phyloP scores from a whole-genome alignment of 768 basidiomycete genomes.

The Boletellus ananiceps region DNA sequence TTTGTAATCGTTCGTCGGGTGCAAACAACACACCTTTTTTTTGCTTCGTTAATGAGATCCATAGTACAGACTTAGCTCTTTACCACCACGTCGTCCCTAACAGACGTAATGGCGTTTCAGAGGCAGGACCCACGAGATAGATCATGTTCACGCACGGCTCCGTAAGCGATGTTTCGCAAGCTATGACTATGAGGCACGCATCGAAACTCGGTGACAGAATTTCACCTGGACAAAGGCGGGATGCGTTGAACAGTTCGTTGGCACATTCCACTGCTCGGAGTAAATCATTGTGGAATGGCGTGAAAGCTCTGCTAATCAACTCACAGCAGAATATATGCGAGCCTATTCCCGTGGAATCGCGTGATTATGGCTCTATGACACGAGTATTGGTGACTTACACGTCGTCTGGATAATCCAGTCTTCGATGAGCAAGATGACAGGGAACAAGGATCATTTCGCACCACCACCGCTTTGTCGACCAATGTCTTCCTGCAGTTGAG shows the following conservation, averaged over 20 bases:
- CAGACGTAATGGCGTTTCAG: background rate
- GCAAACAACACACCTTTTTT: conserved; percentile 71
- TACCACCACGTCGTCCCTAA: conserved; percentile 56
- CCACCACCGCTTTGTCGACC: conserved; percentile 80
- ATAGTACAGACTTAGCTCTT: conserved; percentile 9
- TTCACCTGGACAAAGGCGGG: conserved; percentile 74
- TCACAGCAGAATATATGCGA: conserved; percentile 85
- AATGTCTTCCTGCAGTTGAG: conserved; percentile 66
- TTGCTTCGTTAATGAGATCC: conserved; percentile 1
- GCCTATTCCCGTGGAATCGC: conserved; percentile 38
- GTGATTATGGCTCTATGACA: background rate
- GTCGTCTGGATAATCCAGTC: conserved; percentile 42
- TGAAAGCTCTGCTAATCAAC: conserved; percentile 1
- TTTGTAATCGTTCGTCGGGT: conserved; percentile 88
- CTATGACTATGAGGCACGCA: conserved; percentile 33
- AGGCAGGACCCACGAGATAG: background rate
- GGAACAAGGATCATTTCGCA: conserved; percentile 37
- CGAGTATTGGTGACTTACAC: conserved; percentile 34
- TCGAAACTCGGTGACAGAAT: background rate
- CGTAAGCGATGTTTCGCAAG: conserved; percentile 74
- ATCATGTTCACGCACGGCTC: conserved; percentile 56
- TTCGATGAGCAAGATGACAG: background rate
- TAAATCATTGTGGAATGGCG: background rate
- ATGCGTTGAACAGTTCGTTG: conserved; percentile 73
- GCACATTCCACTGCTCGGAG: conserved; percentile 67